A percentile compares a stretch with the other conserved stretches of the same genome.
Evolutionary conservation across 805 yeast species (phyloP).

Genomic region (Pichia sporocuriosa): DNA sequence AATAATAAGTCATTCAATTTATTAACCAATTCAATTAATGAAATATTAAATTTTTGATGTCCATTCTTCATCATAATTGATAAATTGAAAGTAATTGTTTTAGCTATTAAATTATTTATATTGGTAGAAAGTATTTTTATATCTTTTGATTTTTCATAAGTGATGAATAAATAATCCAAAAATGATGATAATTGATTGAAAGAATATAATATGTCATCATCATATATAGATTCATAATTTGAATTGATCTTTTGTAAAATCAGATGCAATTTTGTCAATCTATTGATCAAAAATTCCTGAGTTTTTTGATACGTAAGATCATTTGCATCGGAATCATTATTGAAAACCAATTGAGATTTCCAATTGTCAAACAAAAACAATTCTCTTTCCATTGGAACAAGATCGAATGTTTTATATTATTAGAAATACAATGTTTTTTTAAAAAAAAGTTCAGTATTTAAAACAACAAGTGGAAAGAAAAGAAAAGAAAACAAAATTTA

Average conservation of each 20-base stretch:
- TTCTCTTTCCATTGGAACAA: slow-evolving; percentile 3
- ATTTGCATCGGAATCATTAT: slow-evolving; percentile 6
- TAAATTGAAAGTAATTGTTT: slow-evolving; percentile 18
- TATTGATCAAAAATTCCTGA: slow-evolving; percentile 1
- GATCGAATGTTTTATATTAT: no score
- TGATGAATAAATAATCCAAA: slow-evolving; percentile 16
- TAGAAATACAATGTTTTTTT: no score
- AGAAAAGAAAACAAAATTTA: no score
- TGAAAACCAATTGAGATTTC: slow-evolving; percentile 3
- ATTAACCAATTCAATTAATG: slow-evolving; percentile 25
- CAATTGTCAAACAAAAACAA: slow-evolving; percentile 2
- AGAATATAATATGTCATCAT: slow-evolving; percentile 20
- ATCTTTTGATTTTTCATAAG: slow-evolving; percentile 20
- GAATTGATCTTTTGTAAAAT: neutral
- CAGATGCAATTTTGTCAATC: slow-evolving; percentile 3
- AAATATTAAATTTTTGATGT: slow-evolving; percentile 28
- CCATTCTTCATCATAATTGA: slow-evolving; percentile 25
- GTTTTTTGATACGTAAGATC: slow-evolving; percentile 2
- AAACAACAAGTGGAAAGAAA: neutral
- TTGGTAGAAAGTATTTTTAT: slow-evolving; percentile 21
- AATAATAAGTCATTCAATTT: slow-evolving; percentile 19
- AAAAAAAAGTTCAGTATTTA: no score
- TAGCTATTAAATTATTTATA: slow-evolving; percentile 22
- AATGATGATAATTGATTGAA: slow-evolving; percentile 21
- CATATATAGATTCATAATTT: neutral